phyloP scores from a whole-genome alignment of 2,329 filamentous ascomycete species.

The Hypomyces rosellus region DNA sequence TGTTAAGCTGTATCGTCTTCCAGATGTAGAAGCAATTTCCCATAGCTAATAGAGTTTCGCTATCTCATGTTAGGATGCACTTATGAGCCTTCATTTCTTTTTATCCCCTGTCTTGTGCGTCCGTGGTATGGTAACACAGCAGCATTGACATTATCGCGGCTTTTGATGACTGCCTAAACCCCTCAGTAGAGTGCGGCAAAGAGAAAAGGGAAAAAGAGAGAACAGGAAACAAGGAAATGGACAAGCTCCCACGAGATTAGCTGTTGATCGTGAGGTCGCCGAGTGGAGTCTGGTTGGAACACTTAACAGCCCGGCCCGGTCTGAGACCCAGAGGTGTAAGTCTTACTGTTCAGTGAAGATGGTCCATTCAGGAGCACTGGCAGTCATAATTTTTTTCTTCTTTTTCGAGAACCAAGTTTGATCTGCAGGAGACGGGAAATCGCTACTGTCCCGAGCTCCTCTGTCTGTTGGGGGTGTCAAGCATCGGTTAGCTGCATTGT shows the following conservation, averaged over 20 bases:
- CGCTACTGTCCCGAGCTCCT: neutral
- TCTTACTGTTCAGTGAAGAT: too few relatives aligned
- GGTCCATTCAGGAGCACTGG: too few relatives aligned
- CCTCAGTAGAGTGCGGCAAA: neutral
- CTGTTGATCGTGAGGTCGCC: too few relatives aligned
- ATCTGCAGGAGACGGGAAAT: neutral
- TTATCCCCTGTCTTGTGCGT: neutral
- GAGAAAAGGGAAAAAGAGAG: neutral
- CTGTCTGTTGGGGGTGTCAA: neutral
- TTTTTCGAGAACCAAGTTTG: neutral
- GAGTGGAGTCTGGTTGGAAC: too few relatives aligned
- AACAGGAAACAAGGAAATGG: too few relatives aligned
- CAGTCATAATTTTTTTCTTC: too few relatives aligned
- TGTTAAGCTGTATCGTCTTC: neutral
- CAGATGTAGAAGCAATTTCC: neutral
- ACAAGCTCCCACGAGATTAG: too few relatives aligned
- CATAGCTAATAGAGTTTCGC: neutral
- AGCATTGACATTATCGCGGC: neutral
- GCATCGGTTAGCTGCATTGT: neutral
- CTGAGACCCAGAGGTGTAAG: too few relatives aligned
- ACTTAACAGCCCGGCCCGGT: too few relatives aligned
- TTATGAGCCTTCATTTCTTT: neutral
- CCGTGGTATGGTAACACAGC: neutral
- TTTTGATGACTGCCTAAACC: neutral
- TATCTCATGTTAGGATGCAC: neutral